Evolutionary conservation across 2,329 filamentous ascomycete genomes (phyloP), one percentile per base, ranked within the genome.

Genomic region (Claviceps sp.): DNA sequence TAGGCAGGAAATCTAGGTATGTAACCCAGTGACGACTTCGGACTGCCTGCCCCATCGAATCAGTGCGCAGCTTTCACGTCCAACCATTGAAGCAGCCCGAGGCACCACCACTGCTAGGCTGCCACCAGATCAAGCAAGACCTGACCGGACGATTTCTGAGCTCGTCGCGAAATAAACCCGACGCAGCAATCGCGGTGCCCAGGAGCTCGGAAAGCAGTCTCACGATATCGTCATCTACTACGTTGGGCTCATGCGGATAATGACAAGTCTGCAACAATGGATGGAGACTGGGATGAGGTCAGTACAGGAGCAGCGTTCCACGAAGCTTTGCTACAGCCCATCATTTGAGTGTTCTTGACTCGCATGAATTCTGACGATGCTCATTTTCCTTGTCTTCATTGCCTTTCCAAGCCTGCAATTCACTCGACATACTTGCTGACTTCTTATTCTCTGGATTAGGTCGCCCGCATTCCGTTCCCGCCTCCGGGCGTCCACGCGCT

Each of bases 401-500:
- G 26, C 8, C 20, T 14, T 4, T n/a, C 16, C 47, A 18, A 7
- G 5, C 14, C 4, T 11, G 18, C 9, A 34, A 34, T 24, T 14
- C 18, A 40, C 16, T 18, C 2, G 42, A 45, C 34, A 43, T 40
- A 11, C 20, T 18, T 49, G 44, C 41, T 46, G 48, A 52, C 42
- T 13, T 11, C 58, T 36, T 46, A 54, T 40, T 26, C 30, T 16
- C 52, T 42, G 57, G 24, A 47, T 22, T 53, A 95, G 85, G 81
- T 95, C 68, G 81, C 82, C 69, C 85, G 89, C 69, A 82, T 93
- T 70, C 78, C 82, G 66, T 81, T 94, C 69, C 87, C 89, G 67
- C 82, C 87, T 61, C 82, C 86, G 62, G 84, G 81, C 64, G 75
- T 81, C 62, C 82, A 85, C 71, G 78, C 78, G 58, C 72, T 85